These are phyloP conservation scores for Alternaria sp. DNA, from an alignment of 2,329 filamentous ascomycete species.

Conservation along the genomic window DNA sequence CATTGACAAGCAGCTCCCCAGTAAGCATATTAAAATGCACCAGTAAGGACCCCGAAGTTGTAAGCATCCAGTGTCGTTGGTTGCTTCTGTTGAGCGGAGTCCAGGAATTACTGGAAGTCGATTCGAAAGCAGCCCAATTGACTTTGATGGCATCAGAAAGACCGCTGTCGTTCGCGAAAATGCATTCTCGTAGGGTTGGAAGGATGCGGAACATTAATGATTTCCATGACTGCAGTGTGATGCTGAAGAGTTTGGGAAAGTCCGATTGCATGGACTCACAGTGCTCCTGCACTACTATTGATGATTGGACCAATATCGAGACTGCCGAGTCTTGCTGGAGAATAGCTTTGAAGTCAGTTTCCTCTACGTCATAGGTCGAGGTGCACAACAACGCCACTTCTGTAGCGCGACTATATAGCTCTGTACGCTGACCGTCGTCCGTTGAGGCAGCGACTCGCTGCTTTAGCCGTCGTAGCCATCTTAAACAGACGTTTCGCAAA, in stretches of 20 bases:
- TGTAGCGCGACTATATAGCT: conserved; percentile 46
- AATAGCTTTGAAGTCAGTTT: conserved; percentile 32
- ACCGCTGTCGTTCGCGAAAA: conserved; percentile 11
- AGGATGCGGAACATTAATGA: conserved; percentile 14
- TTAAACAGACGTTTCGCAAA: conserved; percentile 46
- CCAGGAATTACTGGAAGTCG: conserved; percentile 17
- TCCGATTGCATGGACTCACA: conserved; percentile 2
- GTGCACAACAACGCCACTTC: conserved; percentile 56
- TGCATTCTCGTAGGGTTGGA: conserved; percentile 5
- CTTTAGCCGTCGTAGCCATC: conserved; percentile 53
- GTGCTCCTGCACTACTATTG: conserved; percentile 34
- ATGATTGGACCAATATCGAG: conserved; percentile 29
- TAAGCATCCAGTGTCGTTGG: conserved; percentile 47
- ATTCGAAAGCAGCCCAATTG: conserved; percentile 33
- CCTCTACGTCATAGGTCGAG: conserved; percentile 57
- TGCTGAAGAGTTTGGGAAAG: conserved; percentile 1
- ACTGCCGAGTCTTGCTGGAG: conserved; percentile 31
- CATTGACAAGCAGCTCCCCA: conserved; percentile 63
- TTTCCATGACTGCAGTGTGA: conserved; percentile 28
- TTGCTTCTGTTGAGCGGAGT: background rate
- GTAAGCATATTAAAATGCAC: conserved; percentile 61
- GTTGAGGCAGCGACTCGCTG: conserved; percentile 29
- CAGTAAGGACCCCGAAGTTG: conserved; percentile 14
- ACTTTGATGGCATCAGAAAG: conserved; percentile 27
- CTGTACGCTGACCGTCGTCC: conserved; percentile 37